Evolutionary conservation across 805 yeast genomes (phyloP).

Genomic region (Yamadazyma laniorum): DNA sequence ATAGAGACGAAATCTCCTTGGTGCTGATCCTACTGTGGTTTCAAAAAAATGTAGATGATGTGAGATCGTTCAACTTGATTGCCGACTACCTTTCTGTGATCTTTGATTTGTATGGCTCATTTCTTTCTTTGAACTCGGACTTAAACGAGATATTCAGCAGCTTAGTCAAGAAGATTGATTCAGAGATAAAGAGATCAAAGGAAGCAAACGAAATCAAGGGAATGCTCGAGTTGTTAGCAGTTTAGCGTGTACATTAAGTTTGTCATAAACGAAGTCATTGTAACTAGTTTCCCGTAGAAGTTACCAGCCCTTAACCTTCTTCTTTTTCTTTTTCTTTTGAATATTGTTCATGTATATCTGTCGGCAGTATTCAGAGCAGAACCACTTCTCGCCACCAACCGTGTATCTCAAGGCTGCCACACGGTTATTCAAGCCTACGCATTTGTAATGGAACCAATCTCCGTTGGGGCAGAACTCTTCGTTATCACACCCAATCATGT

Average conservation of each 20-base stretch:
- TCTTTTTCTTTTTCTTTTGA: conserved; percentile 4
- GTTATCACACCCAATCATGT: conserved; percentile 95
- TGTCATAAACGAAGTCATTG: too few relatives aligned
- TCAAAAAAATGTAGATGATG: conserved; percentile 71
- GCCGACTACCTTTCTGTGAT: conserved; percentile 68
- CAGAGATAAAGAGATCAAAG: conserved; percentile 73
- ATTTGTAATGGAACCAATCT: conserved; percentile 47
- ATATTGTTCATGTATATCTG: conserved; percentile 1
- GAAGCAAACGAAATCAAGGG: conserved; percentile 91
- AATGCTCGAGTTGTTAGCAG: conserved; percentile 83
- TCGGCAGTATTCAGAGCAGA: conserved; percentile 35
- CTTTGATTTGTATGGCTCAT: conserved; percentile 72
- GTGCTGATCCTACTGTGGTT: conserved; percentile 90
- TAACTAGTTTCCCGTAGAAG: too few relatives aligned
- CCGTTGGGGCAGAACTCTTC: conserved; percentile 40
- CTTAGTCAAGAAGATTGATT: conserved; percentile 57
- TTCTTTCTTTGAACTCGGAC: conserved; percentile 71
- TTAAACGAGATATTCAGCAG: conserved; percentile 68
- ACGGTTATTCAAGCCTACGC: conserved; percentile 39
- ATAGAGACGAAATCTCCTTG: conserved; percentile 80
- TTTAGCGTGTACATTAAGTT: conserved; percentile 20
- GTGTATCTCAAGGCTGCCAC: conserved; percentile 37
- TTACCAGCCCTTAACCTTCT: background rate
- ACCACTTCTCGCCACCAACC: conserved; percentile 39
- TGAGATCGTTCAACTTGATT: conserved; percentile 60